Conservation (phyloP, 2,329 filamentous ascomycete genomes). For the Fusarium dimerum region DNA sequence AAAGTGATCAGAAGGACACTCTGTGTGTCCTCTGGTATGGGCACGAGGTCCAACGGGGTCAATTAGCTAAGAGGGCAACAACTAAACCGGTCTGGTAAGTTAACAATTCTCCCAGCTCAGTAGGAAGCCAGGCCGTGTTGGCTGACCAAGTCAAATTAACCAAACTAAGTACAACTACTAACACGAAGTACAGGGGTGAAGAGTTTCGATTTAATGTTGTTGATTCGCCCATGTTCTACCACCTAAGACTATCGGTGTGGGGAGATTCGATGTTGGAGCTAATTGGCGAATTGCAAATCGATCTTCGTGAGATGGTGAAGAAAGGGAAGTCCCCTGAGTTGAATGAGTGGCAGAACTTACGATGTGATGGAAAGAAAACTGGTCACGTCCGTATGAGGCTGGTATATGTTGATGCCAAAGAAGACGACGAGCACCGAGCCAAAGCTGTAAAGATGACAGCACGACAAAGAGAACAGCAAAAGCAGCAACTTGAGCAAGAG, state of each 20-base stretch:
- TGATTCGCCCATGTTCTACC: conserved; percentile 29
- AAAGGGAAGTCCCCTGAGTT: conserved; percentile 20
- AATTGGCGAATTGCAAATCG: conserved; percentile 26
- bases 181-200: conserved; percentile 24
- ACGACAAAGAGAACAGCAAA: conserved; percentile 17
- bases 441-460: conserved; percentile 18
- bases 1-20: conserved; percentile 19
- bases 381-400: conserved; percentile 22
- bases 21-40: conserved; percentile 30
- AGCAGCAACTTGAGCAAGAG: conserved; percentile 10
- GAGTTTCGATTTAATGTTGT: conserved; percentile 27
- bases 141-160: not conserved
- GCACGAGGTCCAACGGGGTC: conserved; percentile 25
- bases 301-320: conserved; percentile 25
- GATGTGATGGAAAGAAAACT: conserved; percentile 16
- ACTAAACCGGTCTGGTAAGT: conserved; percentile 28
- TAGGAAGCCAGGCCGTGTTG: not conserved
- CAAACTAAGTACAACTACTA: conserved; percentile 13
- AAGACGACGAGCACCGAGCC: conserved; percentile 23
- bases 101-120: conserved; percentile 5
- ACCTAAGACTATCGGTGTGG: conserved; percentile 28
- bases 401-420: conserved; percentile 17
- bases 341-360: conserved; percentile 23
- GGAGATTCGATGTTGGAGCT: conserved; percentile 27
- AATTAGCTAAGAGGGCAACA: conserved; percentile 16